These are phyloP conservation scores for Metschnikowia dekortorum DNA, from an alignment of 805 yeast genomes.

Conservation along the genomic window DNA sequence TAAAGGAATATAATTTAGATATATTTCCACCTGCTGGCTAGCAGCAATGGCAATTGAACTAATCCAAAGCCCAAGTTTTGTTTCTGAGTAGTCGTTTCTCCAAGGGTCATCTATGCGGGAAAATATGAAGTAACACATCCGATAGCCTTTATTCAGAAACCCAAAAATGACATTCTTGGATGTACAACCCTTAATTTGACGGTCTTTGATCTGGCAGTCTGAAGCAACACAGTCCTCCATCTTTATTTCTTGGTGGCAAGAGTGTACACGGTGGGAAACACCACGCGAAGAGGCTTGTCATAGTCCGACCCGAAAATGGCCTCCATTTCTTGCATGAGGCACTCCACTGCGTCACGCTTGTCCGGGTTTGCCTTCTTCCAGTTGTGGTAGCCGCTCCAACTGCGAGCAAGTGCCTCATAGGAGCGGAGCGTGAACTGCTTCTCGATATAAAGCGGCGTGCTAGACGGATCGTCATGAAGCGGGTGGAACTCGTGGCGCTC, in stretches of 20 bases:
- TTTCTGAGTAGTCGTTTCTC: too few relatives aligned
- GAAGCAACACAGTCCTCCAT: neutral
- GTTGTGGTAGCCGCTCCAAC: constrained; percentile 38
- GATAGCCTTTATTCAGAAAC: too few relatives aligned
- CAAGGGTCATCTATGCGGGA: too few relatives aligned
- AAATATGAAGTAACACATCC: too few relatives aligned
- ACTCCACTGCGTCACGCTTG: constrained; percentile 46
- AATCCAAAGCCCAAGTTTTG: too few relatives aligned
- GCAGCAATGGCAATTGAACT: too few relatives aligned
- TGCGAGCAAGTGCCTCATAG: constrained; percentile 26
- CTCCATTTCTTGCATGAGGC: constrained; percentile 41
- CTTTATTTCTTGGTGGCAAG: constrained; percentile 34
- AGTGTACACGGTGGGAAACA: constrained; percentile 55
- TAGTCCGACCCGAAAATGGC: constrained; percentile 43
- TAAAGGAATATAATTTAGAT: too few relatives aligned
- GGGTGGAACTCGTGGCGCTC: constrained; percentile 25
- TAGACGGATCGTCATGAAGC: constrained; percentile 16
- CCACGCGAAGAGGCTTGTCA: constrained; percentile 38
- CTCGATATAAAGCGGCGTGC: constrained; percentile 22
- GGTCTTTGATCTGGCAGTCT: too few relatives aligned
- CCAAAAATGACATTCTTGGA: too few relatives aligned
- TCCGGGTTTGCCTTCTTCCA: constrained; percentile 32
- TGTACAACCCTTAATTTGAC: too few relatives aligned
- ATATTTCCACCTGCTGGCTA: too few relatives aligned
- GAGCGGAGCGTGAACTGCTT: constrained; percentile 17